Conservation (phyloP, 2,329 filamentous ascomycete species). For the Diaporthe helianthi region DNA sequence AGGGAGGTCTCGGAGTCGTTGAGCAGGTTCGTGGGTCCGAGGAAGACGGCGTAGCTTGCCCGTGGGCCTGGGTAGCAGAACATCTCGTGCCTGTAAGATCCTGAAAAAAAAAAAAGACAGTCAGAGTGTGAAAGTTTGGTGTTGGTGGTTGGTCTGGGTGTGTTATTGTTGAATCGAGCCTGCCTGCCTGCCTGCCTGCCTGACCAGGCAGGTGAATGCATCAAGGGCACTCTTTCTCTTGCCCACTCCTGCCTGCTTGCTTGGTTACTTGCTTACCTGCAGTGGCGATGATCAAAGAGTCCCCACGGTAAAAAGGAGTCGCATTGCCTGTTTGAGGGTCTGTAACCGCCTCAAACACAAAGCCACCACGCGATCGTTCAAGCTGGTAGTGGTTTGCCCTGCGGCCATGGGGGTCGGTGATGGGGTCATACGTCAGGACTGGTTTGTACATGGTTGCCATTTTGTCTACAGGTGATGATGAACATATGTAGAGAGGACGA, state of each 20-base stretch:
- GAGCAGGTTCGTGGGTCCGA: slow-evolving; percentile 3
- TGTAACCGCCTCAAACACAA: slow-evolving; percentile 1
- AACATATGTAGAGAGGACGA: too few species aligned
- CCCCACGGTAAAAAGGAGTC: slow-evolving; percentile 9
- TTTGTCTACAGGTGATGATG: too few species aligned
- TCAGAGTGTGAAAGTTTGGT: too few species aligned
- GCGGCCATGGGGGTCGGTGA: not conserved
- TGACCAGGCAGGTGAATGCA: too few species aligned
- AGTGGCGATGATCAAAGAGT: slow-evolving; percentile 4
- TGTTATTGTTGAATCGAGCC: too few species aligned
- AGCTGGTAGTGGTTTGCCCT: not conserved
- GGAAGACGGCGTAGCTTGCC: slow-evolving; percentile 14
- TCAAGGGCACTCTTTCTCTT: too few species aligned
- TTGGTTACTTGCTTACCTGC: not conserved
- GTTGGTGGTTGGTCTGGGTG: too few species aligned
- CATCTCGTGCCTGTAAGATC: slow-evolving; percentile 15
- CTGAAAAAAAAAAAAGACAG: too few species aligned
- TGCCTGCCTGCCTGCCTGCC: too few species aligned
- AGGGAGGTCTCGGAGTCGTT: not conserved
- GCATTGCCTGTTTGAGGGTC: not conserved
- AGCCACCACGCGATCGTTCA: not conserved
- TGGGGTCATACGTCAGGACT: not conserved
- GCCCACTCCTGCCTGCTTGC: too few species aligned
- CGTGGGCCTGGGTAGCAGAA: slow-evolving; percentile 23
- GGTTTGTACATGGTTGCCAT: slow-evolving; percentile 8